Base-by-base conservation (phyloP, 805 yeast genomes). In the Zygotorulaspora sp. region DNA sequence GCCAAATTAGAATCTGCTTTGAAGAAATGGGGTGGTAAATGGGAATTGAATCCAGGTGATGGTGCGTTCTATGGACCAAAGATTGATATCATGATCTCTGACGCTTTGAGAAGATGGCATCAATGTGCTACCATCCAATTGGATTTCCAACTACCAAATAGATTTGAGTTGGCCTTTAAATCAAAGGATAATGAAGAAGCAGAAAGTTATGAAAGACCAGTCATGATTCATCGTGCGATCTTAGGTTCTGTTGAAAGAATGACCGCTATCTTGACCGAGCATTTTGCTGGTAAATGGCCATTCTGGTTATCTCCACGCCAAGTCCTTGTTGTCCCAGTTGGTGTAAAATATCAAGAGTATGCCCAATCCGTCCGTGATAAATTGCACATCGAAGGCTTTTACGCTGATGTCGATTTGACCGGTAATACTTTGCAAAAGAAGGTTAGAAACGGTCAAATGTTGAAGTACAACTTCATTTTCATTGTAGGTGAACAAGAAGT, bases 291-390 rank as follows among this genome's bases (percentile, higher is more conserved):
- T 58, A 92, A 88, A 65, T 92, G 99, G 99, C 99, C 99, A 59
- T 86, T 92, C 76, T 92, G 98, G 98, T 75, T 92, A 62, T 89
- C 97, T n/a, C 99, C 99, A 58, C 83, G 98, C 72, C 99, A 92
- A 71, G 77, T 90, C 41, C 72, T 90, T 55, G 94, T 92, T 56
- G 92, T 92, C 20, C 98, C 98, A 53, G 97, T 92, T 54, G 97
- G 96, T 59, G 94, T 84, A 48, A 87, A 85, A 66, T 90, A 82
- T 72, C 79, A 73, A 58, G 95, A 81, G 49, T 92, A 92, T 60
- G 99, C 97, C 29, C 80, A 82, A 64, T 70, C 77, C 53, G 83
- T 92, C 49, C 79, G 80, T 56, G 77, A 83, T 57, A 64, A 65
- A 49, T 70, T 82, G 61, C 80, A 83, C 59, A 71, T 68, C 41